These are phyloP conservation scores for Oldenlandia corymbosa DNA, from an alignment of 257 asterid genomes.

Conservation along the genomic window DNA sequence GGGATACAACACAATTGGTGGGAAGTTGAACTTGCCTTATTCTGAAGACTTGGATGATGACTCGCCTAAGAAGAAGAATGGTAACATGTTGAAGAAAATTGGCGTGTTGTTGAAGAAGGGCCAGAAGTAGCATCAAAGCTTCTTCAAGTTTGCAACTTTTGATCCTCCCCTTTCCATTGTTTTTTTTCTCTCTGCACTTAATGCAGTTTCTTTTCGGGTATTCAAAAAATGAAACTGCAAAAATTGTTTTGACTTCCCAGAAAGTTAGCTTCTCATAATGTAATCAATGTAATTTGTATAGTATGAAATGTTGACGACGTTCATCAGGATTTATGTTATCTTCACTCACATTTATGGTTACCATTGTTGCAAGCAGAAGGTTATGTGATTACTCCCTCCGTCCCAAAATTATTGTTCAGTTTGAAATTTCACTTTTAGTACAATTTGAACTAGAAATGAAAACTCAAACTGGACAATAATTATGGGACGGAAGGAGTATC, in stretches of 20 bases:
- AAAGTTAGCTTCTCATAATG: not conserved
- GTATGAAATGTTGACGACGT: not conserved
- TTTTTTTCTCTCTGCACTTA: not conserved
- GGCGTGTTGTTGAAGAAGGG: conserved; percentile 77
- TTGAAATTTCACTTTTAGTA: too few species aligned
- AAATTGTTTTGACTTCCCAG: not conserved
- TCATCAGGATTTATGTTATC: not conserved
- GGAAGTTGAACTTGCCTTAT: conserved; percentile 50
- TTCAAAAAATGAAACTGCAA: conserved; percentile 2
- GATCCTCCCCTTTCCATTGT: conserved; percentile 4
- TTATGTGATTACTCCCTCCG: too few species aligned
- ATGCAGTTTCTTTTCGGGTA: not conserved
- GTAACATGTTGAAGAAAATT: conserved; percentile 78
- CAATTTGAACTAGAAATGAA: too few species aligned
- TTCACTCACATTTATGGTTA: not conserved
- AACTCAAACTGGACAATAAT: too few species aligned
- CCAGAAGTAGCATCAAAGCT: conserved; percentile 40
- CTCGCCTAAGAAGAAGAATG: conserved; percentile 69
- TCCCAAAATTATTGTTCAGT: too few species aligned
- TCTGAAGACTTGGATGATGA: conserved; percentile 66
- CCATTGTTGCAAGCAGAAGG: not conserved
- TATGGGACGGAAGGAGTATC: too few species aligned
- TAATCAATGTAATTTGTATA: conserved; percentile 13
- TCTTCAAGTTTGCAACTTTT: conserved; percentile 16
- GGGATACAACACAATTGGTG: conserved; percentile 58